Base-by-base conservation (phyloP, 2,329 filamentous ascomycete genomes). In the Botryotinia globosa region DNA sequence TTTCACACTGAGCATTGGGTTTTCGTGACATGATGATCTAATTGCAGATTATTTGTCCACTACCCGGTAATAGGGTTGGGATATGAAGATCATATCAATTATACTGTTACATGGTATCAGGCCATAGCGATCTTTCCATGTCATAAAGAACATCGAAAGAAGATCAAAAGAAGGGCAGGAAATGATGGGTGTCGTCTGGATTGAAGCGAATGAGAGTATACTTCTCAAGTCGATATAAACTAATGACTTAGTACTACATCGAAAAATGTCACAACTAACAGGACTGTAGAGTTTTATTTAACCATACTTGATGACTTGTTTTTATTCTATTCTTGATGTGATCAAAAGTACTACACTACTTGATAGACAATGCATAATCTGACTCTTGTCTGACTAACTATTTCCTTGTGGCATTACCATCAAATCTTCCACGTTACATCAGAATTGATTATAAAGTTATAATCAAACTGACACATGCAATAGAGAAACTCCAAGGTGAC, bases 321-420 rank as follows among this genome's bases (percentile, higher is more conserved):
- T 51, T 54, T 37, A n/a, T 25, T 14, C 1, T 54, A 54, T 54
- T n/a, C 25, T n/a, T 16, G 12, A 54, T 54, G 48, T n/a, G 4
- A n/a, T n/a, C 25, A 14, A n/a, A n/a, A 54, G 25, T n/a, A n/a
- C 1, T 7, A 16, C 0, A n/a, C n/a, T 29, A 4, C 3, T 56
- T 7, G 51, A n/a, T 56, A 56, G n/a, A 56, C n/a, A 18, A 18
- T 9, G 7, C 14, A 56, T 18, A 29, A 18, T 3, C 14, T 3
- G 51, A 7, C 25, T 29, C 7, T 22, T 4, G 51, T 56, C 51
- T 8, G 14, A 4, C 51, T 32, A 3, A 10, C n/a, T 56, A 29
- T 56, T 56, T 56, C 51, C n/a, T 29, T 29, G n/a, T 56, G n/a
- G n/a, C n/a, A 18, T 56, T 18, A 29, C 7, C 7, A 18, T 29